Conservation (phyloP, 208 protist species). For the Acanthamoeba sp. region DNA sequence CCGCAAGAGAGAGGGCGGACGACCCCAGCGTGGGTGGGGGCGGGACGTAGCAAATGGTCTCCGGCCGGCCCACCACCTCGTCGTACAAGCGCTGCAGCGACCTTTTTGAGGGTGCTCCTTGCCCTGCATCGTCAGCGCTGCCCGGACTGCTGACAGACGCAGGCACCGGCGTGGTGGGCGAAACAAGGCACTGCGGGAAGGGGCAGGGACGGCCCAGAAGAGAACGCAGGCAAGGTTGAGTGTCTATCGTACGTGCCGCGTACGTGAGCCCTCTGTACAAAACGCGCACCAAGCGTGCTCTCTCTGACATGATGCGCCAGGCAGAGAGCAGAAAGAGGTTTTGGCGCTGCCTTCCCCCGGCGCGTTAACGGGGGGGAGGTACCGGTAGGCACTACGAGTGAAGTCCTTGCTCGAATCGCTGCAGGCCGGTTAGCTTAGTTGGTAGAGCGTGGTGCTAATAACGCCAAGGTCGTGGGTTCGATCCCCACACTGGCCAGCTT, state of each 20-base stretch:
- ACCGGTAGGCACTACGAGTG: no score
- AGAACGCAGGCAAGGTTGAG: not conserved
- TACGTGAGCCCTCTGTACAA: slow-evolving; percentile 1
- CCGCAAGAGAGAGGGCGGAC: not conserved
- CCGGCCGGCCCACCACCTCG: not conserved
- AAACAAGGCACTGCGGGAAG: not conserved
- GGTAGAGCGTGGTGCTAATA: slow-evolving; percentile 77
- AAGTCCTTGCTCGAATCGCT: no score
- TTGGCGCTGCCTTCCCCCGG: no score
- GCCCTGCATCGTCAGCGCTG: not conserved
- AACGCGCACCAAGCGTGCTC: not conserved
- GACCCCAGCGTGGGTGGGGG: not conserved
- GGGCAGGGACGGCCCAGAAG: not conserved
- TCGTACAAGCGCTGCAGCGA: not conserved
- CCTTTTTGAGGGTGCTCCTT: no score
- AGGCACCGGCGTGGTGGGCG: not conserved
- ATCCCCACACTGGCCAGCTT: slow-evolving; percentile 72
- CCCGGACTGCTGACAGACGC: not conserved
- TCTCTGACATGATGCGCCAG: not conserved
- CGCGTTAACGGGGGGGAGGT: no score
- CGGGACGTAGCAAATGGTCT: not conserved
- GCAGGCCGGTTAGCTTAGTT: slow-evolving; percentile 72
- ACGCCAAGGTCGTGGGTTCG: slow-evolving; percentile 76
- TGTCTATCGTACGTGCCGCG: not conserved
- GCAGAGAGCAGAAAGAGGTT: not conserved